Evolutionary conservation across 164 flowering plant genomes (phyloP).

Genomic region (Berberis vulgaris): DNA sequence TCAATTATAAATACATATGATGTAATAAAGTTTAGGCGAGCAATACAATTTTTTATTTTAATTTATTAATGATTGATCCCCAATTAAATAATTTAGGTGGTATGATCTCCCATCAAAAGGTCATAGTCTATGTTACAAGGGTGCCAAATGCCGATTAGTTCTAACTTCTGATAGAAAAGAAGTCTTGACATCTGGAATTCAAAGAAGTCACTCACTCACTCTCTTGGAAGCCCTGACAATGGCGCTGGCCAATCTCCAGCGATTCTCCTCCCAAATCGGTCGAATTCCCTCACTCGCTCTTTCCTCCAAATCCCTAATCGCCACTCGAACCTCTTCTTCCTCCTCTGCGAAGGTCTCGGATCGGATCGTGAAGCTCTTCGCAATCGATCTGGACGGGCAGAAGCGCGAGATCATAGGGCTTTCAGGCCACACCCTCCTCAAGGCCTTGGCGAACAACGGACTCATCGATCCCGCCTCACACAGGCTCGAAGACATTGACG

Average conservation of each 20-base stretch:
- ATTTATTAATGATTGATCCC: too few relatives aligned
- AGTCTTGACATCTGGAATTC: too few relatives aligned
- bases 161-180: too few relatives aligned
- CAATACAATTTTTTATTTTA: too few relatives aligned
- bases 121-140: too few relatives aligned
- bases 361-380: constrained; percentile 77
- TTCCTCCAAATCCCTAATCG: constrained; percentile 19
- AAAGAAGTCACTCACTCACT: too few relatives aligned
- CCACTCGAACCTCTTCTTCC: constrained; percentile 24
- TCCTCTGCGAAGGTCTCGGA: constrained; percentile 71
- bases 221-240: constrained; percentile 9
- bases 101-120: too few relatives aligned
- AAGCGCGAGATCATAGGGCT: constrained; percentile 76
- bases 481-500: constrained; percentile 86
- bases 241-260: constrained; percentile 36
- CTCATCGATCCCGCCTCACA: constrained; percentile 92
- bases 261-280: constrained; percentile 30
- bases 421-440: constrained; percentile 76
- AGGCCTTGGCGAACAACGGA: constrained; percentile 55
- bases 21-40: too few relatives aligned
- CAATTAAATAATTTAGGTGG: too few relatives aligned
- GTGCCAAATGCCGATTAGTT: too few relatives aligned
- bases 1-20: too few relatives aligned
- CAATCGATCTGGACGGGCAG: constrained; percentile 64
- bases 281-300: constrained; percentile 27